phyloP scores from a whole-genome alignment of 495 filamentous ascomycete species.

The Penicillium fimorum region DNA sequence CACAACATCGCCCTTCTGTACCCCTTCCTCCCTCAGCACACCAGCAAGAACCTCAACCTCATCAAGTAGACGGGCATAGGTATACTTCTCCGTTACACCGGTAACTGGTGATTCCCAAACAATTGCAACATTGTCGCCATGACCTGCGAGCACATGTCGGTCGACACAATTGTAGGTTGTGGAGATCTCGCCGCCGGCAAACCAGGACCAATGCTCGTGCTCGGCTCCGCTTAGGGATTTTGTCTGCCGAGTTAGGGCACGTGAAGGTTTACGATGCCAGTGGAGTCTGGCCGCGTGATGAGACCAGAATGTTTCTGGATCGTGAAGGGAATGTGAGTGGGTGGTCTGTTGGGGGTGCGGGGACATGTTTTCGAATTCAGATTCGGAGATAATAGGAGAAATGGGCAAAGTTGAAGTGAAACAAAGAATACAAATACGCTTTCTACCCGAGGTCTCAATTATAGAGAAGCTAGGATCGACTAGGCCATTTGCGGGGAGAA shows the following conservation, averaged over 20 bases:
- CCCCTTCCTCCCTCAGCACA: constrained; percentile 78
- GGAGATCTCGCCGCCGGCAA: constrained; percentile 83
- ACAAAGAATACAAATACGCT: too few species aligned
- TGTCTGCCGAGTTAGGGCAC: constrained; percentile 39
- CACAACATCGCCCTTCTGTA: constrained; percentile 85
- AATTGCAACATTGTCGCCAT: constrained; percentile 71
- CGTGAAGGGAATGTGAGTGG: constrained; percentile 38
- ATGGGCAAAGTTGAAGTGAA: too few species aligned
- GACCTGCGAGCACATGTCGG: constrained; percentile 74
- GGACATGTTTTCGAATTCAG: too few species aligned
- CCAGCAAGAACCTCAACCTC: constrained; percentile 84
- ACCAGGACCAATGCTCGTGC: constrained; percentile 78
- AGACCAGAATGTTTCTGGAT: constrained; percentile 74
- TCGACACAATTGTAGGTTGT: constrained; percentile 90
- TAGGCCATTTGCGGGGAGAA: too few species aligned
- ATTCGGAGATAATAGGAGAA: too few species aligned
- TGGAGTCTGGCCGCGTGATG: constrained; percentile 69
- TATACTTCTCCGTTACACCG: constrained; percentile 65
- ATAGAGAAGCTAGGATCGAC: neutral
- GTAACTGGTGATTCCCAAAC: constrained; percentile 88
- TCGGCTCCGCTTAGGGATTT: constrained; percentile 50
- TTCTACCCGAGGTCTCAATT: too few species aligned
- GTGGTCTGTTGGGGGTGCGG: constrained; percentile 41
- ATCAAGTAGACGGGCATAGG: constrained; percentile 71
- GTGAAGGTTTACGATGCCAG: constrained; percentile 72